phyloP scores from a whole-genome alignment of 2,329 filamentous ascomycete genomes.

The Pleomassaria siparia region DNA sequence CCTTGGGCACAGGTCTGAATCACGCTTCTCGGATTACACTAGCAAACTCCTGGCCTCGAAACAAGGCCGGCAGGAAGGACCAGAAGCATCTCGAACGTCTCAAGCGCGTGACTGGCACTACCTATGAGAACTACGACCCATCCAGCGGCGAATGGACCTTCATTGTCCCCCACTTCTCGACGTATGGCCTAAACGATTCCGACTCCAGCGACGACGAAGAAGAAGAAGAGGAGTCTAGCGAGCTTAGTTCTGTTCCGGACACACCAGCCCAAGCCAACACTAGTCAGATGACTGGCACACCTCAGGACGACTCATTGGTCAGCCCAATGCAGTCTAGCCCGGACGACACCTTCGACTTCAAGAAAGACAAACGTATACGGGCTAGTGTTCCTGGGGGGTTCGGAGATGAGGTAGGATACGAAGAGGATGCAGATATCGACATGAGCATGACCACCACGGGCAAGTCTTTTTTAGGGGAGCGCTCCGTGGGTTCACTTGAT shows the following conservation, averaged over 20 bases:
- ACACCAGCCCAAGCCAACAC: conserved; percentile 45
- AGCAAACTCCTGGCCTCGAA: conserved; percentile 89
- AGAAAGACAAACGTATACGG: conserved; percentile 51
- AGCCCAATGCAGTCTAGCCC: conserved; percentile 48
- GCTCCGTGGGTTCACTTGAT: conserved; percentile 78
- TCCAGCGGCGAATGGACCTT: conserved; percentile 88
- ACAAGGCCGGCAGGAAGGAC: conserved; percentile 66
- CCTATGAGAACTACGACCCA: conserved; percentile 77
- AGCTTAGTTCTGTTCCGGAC: conserved; percentile 46
- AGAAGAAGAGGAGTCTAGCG: conserved; percentile 52
- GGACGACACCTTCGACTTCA: conserved; percentile 60
- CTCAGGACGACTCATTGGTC: conserved; percentile 39
- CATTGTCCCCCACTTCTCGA: conserved; percentile 93
- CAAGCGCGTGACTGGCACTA: conserved; percentile 75
- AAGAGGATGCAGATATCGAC: conserved; percentile 62
- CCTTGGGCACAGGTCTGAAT: conserved; percentile 84
- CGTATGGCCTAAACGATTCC: conserved; percentile 80
- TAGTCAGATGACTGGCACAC: conserved; percentile 37
- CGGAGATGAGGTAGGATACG: conserved; percentile 60
- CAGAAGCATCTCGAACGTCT: conserved; percentile 83
- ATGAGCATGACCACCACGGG: conserved; percentile 22
- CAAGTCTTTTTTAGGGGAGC: conserved; percentile 89
- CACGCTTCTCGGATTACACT: conserved; percentile 86
- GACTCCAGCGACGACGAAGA: conserved; percentile 67
- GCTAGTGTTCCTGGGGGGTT: conserved; percentile 77